These are phyloP conservation scores for Neopestalotiopsis rosae DNA, from an alignment of 2,329 filamentous ascomycete genomes.

Conservation along the genomic window DNA sequence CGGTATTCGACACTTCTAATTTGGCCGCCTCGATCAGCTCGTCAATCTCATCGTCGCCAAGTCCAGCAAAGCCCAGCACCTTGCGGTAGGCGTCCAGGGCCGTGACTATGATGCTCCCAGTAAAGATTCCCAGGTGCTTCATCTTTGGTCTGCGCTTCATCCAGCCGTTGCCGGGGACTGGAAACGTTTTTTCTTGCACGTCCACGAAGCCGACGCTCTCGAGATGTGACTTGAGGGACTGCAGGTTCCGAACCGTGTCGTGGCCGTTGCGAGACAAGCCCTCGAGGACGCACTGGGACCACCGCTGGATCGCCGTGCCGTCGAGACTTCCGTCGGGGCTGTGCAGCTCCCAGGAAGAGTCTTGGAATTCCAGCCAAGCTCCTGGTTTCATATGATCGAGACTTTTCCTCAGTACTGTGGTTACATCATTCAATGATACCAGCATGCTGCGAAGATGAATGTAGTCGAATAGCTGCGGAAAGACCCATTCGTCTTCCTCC, in stretches of 20 bases:
- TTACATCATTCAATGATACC: conserved; percentile 12
- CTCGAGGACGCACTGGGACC: not conserved
- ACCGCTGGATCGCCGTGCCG: conserved; percentile 7
- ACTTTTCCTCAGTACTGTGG: not conserved
- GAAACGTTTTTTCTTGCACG: conserved; percentile 12
- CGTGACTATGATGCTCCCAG: not conserved
- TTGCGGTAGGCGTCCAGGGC: conserved; percentile 8
- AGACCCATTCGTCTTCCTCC: conserved; percentile 12
- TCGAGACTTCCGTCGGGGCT: not conserved
- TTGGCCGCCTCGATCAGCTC: conserved; percentile 5
- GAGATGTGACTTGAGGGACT: conserved; percentile 8
- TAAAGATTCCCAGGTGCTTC: not conserved
- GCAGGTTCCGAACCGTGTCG: not conserved
- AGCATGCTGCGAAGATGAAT: conserved; percentile 7
- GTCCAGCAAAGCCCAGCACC: not conserved
- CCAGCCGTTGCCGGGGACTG: not conserved
- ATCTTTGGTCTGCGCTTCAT: not conserved
- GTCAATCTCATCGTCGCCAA: not conserved
- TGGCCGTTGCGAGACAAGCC: not conserved
- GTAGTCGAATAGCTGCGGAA: conserved; percentile 16
- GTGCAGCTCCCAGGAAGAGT: not conserved
- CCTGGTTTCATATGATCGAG: conserved; percentile 13
- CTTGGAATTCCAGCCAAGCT: conserved; percentile 15
- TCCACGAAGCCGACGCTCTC: conserved; percentile 12
- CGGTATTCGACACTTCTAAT: not conserved